These are phyloP conservation scores for Aspergillus conjunctus DNA, from an alignment of 495 filamentous ascomycete genomes.

Conservation along the genomic window DNA sequence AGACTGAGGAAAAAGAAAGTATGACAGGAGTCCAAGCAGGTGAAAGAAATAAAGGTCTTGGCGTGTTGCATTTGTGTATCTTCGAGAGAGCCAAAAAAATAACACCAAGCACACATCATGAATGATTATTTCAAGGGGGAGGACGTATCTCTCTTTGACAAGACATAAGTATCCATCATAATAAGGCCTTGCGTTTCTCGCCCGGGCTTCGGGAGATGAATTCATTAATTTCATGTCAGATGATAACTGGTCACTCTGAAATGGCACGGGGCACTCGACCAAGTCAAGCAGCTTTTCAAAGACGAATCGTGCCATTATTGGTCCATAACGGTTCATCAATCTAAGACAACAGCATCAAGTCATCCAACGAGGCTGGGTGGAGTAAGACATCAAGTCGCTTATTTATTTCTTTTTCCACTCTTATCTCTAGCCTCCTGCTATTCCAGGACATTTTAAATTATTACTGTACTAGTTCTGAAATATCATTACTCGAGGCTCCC, in stretches of 20 bases:
- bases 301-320: constrained; percentile 9
- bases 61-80: background rate
- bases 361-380: constrained; percentile 9
- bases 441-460: background rate
- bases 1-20: background rate
- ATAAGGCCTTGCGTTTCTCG: background rate
- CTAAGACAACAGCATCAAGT: constrained; percentile 7
- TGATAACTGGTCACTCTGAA: background rate
- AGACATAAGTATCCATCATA: background rate
- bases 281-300: background rate
- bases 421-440: background rate
- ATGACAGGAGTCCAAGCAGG: background rate
- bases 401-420: constrained; percentile 1
- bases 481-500: background rate
- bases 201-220: background rate
- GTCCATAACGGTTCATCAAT: constrained; percentile 17
- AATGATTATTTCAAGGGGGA: background rate
- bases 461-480: background rate
- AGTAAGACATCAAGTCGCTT: constrained; percentile 15
- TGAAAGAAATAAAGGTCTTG: background rate
- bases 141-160: background rate
- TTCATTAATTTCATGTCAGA: constrained; percentile 5
- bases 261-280: background rate
- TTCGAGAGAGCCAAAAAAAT: background rate
- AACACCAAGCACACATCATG: background rate